These are phyloP conservation scores for Mycena galopus DNA, from an alignment of 768 basidiomycete species.

Conservation along the genomic window DNA sequence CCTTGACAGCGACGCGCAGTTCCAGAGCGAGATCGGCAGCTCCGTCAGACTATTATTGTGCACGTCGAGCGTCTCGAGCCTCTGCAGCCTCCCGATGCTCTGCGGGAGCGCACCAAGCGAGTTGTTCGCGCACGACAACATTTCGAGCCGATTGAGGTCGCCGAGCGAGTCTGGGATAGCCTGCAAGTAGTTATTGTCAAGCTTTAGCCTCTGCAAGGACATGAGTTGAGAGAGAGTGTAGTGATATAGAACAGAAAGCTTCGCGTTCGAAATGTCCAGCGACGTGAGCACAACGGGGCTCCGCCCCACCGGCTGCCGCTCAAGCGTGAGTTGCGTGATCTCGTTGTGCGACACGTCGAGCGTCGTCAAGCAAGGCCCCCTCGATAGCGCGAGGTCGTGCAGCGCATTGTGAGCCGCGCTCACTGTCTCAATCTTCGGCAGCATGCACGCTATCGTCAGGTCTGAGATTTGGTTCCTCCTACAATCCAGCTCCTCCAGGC, in stretches of 20 bases:
- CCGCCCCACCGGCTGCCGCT: slow-evolving; percentile 47
- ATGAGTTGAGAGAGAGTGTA: slow-evolving; percentile 78
- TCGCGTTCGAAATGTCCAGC: slow-evolving; percentile 90
- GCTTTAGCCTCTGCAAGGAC: slow-evolving; percentile 75
- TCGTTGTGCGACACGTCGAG: slow-evolving; percentile 91
- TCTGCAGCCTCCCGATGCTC: slow-evolving; percentile 81
- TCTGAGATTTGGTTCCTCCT: slow-evolving; percentile 87
- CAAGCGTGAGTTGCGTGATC: slow-evolving; percentile 80
- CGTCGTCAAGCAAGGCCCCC: slow-evolving; percentile 73
- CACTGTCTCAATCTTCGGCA: slow-evolving; percentile 78
- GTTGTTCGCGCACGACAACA: slow-evolving; percentile 93
- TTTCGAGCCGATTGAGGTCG: slow-evolving; percentile 75
- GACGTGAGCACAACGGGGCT: slow-evolving; percentile 73
- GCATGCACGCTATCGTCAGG: slow-evolving; percentile 72
- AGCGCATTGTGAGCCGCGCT: slow-evolving; percentile 88
- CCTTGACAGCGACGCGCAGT: slow-evolving; percentile 75
- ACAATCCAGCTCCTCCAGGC: slow-evolving; percentile 83
- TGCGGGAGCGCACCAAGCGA: slow-evolving; percentile 81
- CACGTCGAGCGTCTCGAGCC: slow-evolving; percentile 82
- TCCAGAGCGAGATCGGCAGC: slow-evolving; percentile 85
- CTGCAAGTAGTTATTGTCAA: slow-evolving; percentile 91
- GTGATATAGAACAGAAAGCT: slow-evolving; percentile 87
- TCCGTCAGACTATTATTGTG: slow-evolving; percentile 92
- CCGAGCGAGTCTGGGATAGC: slow-evolving; percentile 88
- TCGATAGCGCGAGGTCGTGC: slow-evolving; percentile 82